Percentiles rank a stretch among this genome's conserved stretches.
Conservation (phyloP, 352 stramenopile species). For the Globisporangium parvum region DNA sequence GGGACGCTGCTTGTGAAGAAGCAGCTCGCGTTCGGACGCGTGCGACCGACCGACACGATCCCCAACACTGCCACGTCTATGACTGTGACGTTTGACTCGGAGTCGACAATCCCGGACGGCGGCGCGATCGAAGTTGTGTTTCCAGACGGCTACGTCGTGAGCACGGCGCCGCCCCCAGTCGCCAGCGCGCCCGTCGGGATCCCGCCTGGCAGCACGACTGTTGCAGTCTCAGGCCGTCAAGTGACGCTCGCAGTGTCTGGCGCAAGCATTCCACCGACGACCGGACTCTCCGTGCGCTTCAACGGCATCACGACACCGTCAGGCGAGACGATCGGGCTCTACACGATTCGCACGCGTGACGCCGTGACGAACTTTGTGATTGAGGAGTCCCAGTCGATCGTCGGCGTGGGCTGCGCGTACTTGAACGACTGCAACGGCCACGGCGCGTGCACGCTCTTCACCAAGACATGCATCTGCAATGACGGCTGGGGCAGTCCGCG, state of each 20-base stretch:
- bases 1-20: constrained; percentile 68
- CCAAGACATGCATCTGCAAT: constrained; percentile 57
- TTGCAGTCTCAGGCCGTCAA: constrained; percentile 18
- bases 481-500: constrained; percentile 46
- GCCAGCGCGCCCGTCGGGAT: constrained; percentile 30
- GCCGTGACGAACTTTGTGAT: constrained; percentile 29
- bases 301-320: constrained; percentile 45
- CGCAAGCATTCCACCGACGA: constrained; percentile 20
- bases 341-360: constrained; percentile 47
- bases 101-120: constrained; percentile 30
- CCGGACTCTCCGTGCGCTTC: constrained; percentile 31
- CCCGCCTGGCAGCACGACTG: constrained; percentile 21
- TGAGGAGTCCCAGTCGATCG: constrained; percentile 44
- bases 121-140: constrained; percentile 52
- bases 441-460: constrained; percentile 66
- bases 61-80: constrained; percentile 30
- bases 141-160: constrained; percentile 32
- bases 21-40: constrained; percentile 35
- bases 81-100: constrained; percentile 34
- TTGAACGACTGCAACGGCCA: constrained; percentile 84
- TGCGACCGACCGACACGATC: constrained; percentile 34
- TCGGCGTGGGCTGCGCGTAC: constrained; percentile 53
- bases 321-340: constrained; percentile 32
- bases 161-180: constrained; percentile 11
- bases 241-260: constrained; percentile 32